Percentiles rank a stretch among this genome's conserved stretches.
Conservation (phyloP, 495 filamentous ascomycete genomes). For the Annulohypoxylon moriforme region DNA sequence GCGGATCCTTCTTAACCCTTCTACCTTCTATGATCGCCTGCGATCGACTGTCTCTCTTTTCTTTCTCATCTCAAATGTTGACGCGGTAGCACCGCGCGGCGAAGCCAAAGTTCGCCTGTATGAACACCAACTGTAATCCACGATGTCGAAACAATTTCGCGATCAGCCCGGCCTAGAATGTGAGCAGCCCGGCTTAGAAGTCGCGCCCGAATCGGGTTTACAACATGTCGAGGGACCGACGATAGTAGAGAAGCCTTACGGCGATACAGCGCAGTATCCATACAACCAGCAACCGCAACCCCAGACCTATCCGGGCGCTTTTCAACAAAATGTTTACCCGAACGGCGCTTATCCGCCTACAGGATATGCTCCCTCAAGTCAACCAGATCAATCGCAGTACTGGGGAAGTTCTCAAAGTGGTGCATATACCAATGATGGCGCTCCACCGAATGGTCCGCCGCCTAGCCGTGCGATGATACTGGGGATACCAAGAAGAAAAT, state of each 20-base stretch:
- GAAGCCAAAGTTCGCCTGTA: slow-evolving; percentile 19
- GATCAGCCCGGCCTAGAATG: slow-evolving; percentile 29
- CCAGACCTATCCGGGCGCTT: not conserved
- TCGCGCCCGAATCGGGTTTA: slow-evolving; percentile 24
- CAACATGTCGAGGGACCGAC: slow-evolving; percentile 30
- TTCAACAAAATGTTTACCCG: slow-evolving; percentile 16
- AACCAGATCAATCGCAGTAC: slow-evolving; percentile 12
- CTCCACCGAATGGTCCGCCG: slow-evolving; percentile 4
- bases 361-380: slow-evolving; percentile 13
- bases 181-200: slow-evolving; percentile 30
- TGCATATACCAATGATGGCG: slow-evolving; percentile 10
- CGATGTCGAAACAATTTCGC: slow-evolving; percentile 15
- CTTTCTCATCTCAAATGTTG: slow-evolving; percentile 17
- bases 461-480: slow-evolving; percentile 17
- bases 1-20: slow-evolving; percentile 22
- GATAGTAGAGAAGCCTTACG: slow-evolving; percentile 24
- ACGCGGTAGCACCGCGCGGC: slow-evolving; percentile 6
- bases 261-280: slow-evolving; percentile 15
- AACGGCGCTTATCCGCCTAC: slow-evolving; percentile 22
- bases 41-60: not conserved
- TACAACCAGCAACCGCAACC: slow-evolving; percentile 16
- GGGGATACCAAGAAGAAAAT: slow-evolving; percentile 34
- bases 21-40: not conserved
- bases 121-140: not conserved
- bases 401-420: slow-evolving; percentile 31